Evolutionary conservation across 495 filamentous ascomycete genomes (phyloP), one percentile per base, ranked within the genome.

Genomic region (Tuber magnatum): DNA sequence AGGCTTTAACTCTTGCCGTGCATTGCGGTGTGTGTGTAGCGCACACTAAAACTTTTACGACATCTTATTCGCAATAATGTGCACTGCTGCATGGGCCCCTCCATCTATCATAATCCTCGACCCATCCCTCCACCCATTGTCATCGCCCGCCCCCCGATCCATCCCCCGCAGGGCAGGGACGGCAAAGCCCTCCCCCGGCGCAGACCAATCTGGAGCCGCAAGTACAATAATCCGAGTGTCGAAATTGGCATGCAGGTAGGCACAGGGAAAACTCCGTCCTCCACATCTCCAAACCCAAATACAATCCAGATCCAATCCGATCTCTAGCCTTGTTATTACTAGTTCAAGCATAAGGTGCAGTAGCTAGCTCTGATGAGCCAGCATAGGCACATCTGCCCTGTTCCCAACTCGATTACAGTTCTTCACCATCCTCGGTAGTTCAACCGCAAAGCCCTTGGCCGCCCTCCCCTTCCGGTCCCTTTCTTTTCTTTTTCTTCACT

Each of bases 171-270:
- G 51, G 28, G 5, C 28, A 65, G 16, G n/a, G 56, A 65, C 32
- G 56, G 56, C 28, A 65, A 65, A 32, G 56, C 56, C 56, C 56
- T 65, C 56, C 56, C 56, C 56, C 56, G 28, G 28, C n/a, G 56
- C 56, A 20, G 56, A 35, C 56, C 56, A 35, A 65, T 18, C 28
- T 65, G 28, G 28, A 65, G 32, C 32, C 56, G 32, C 28, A 65
- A 35, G 56, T 65, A 65, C 4, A 65, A 65, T 65, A 65, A 65
- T 65, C 32, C 56, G 28, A 65, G 28, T 65, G 32, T 32, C 51
- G n/a, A 28, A 65, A 28, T 20, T 2, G 12, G 5, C 56, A 65
- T 65, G 32, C 32, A 65, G 28, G 56, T 6, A 65, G 28, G 56
- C 56, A 65, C 56, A 65, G 16, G 56, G 28, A 65, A 28, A 32